A percentile compares a stretch with the other conserved stretches of the same genome.
phyloP scores from a whole-genome alignment of 108 stramenopile species.

The Nitzschia putrida region DNA sequence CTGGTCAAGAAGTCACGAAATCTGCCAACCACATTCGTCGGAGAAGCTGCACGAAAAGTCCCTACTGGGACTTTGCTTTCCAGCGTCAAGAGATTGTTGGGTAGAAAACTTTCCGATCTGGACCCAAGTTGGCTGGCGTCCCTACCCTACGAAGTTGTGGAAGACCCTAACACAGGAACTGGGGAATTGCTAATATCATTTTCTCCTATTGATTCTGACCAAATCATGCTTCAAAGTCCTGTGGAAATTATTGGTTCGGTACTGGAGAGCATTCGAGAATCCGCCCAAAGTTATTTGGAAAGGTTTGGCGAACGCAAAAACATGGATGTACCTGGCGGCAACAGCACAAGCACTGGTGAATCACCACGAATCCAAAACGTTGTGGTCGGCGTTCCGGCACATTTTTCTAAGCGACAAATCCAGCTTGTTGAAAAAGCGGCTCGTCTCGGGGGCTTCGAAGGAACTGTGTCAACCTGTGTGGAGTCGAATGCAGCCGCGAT shows the following conservation, averaged over 20 bases:
- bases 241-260: constrained; percentile 52
- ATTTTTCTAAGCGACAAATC: constrained; percentile 65
- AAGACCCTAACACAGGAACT: constrained; percentile 8
- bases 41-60: constrained; percentile 20
- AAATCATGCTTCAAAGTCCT: constrained; percentile 51
- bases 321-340: constrained; percentile 46
- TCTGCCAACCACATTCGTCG: constrained; percentile 12
- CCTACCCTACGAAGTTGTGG: constrained; percentile 23
- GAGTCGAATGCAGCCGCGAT: constrained; percentile 86
- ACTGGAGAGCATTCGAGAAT: constrained; percentile 49
- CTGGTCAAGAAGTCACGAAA: constrained; percentile 39
- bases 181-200: constrained; percentile 33
- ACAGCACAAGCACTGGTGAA: too few relatives aligned
- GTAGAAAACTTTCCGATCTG: constrained; percentile 46
- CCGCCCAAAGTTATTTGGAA: constrained; percentile 52
- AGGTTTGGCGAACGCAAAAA: constrained; percentile 40
- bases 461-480: constrained; percentile 58
- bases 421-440: constrained; percentile 52
- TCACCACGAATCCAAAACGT: constrained; percentile 36
- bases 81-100: constrained; percentile 69
- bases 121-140: constrained; percentile 57
- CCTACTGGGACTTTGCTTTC: constrained; percentile 29
- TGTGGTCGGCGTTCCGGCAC: constrained; percentile 79
- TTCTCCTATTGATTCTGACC: constrained; percentile 6
- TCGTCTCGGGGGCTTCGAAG: constrained; percentile 66